Percentiles rank a stretch among this genome's conserved stretches.
Conservation (phyloP, 2,329 filamentous ascomycete genomes). For the Trichoderma polysporum region DNA sequence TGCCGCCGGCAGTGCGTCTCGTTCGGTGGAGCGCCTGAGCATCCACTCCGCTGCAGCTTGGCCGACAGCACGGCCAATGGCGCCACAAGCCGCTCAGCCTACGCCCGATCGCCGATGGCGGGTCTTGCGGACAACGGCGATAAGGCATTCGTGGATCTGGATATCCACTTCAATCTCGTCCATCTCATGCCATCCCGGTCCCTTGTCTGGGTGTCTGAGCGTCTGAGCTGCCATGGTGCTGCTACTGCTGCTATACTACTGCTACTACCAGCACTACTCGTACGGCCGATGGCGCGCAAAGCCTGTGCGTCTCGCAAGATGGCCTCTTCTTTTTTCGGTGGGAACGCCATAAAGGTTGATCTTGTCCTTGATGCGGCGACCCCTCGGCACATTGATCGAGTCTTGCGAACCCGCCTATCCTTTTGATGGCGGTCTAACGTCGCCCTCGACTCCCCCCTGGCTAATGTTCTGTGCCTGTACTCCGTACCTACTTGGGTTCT, state of each 20-base stretch:
- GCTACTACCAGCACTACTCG: background rate
- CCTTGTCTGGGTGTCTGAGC: conserved; percentile 3
- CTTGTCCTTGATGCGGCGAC: background rate
- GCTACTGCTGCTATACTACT: background rate
- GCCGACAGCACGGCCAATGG: conserved; percentile 13
- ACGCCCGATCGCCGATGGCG: conserved; percentile 11
- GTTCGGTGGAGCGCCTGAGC: conserved; percentile 3
- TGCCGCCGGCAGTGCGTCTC: conserved; percentile 10
- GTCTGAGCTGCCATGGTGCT: background rate
- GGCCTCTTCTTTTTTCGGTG: background rate
- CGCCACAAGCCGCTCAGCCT: conserved; percentile 12
- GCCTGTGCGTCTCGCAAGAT: conserved; percentile 5
- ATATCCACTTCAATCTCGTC: conserved; percentile 13
- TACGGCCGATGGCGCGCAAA: conserved; percentile 8
- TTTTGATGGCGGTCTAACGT: background rate
- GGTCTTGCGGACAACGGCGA: conserved; percentile 22
- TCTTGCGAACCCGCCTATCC: background rate
- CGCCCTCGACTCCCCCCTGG: background rate
- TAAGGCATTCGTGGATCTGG: conserved; percentile 18
- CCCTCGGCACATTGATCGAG: background rate
- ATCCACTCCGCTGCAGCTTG: background rate
- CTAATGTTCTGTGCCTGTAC: background rate
- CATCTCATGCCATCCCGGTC: conserved; percentile 15
- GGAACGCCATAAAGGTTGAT: background rate
- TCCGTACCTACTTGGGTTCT: background rate